Evolutionary conservation across 768 basidiomycete genomes (phyloP).

Genomic region (Mycena belliarum): DNA sequence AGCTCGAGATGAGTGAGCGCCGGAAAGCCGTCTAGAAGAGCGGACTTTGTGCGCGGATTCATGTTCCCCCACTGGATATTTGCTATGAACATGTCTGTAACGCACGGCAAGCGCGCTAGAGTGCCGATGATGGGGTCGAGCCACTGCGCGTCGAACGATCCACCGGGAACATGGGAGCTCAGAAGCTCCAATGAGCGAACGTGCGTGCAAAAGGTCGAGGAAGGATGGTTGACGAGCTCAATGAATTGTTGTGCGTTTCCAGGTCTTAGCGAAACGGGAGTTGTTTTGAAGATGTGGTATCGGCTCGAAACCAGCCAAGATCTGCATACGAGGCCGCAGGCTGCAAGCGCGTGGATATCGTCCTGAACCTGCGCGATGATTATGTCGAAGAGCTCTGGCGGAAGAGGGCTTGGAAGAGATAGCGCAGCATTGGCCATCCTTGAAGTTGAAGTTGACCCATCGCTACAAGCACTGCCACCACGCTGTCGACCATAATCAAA

Average conservation of each 20-base stretch:
- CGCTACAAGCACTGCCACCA: too few relatives aligned
- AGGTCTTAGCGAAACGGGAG: slow-evolving; percentile 4
- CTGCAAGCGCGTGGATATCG: slow-evolving; percentile 1
- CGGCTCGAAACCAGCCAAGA: slow-evolving; percentile 16
- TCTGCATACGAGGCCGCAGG: slow-evolving; percentile 19
- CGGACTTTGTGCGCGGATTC: slow-evolving; percentile 8
- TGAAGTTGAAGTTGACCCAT: too few relatives aligned
- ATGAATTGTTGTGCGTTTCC: slow-evolving; percentile 10
- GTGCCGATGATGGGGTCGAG: slow-evolving; percentile 9
- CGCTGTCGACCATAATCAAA: too few relatives aligned
- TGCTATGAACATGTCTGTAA: slow-evolving; percentile 10
- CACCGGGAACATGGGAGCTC: not conserved
- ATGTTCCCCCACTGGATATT: slow-evolving; percentile 19
- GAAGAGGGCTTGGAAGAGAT: too few relatives aligned
- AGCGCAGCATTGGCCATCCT: not conserved
- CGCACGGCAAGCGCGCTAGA: slow-evolving; percentile 12
- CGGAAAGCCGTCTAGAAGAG: slow-evolving; percentile 8
- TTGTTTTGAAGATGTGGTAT: slow-evolving; percentile 7
- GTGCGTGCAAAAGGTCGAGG: slow-evolving; percentile 10
- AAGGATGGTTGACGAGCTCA: slow-evolving; percentile 1
- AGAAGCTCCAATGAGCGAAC: slow-evolving; percentile 14
- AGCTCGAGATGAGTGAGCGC: slow-evolving; percentile 13
- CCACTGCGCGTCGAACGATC: slow-evolving; percentile 14
- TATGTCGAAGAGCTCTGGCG: slow-evolving; percentile 20
- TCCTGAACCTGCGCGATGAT: slow-evolving; percentile 10